Evolutionary conservation across 2,329 filamentous ascomycete genomes (phyloP), one percentile per base, ranked within the genome.

Genomic region (Aspergillus brunneoviolaceus): DNA sequence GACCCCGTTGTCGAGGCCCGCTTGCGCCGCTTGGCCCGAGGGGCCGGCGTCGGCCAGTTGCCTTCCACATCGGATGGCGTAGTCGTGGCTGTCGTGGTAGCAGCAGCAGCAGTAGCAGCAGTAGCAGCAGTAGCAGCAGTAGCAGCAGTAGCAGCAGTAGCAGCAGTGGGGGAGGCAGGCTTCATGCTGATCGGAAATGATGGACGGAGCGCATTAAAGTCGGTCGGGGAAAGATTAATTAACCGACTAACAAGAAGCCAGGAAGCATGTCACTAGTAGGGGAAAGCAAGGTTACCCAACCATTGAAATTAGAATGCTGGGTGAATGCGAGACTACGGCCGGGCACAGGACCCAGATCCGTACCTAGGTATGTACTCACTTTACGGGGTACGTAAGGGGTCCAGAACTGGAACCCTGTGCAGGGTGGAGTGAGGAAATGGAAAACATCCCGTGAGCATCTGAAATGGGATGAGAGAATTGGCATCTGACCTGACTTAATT

Each of bases 1-100:
- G 35, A 12, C 10, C 51, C 51, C n/a, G 51, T 5, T 1, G 23
- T 53, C 27, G 35, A 53, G 27, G 63, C 61, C 45, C 67, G 64
- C 50, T 70, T 73, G n/a, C 63, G 71, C 50, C 70, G 60, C 57
- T 74, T 74, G n/a, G 64, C 50, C 12, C 65, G 66, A 45, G 64
- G 63, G 14, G 58, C 58, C 54, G 68, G 23, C 2, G 31, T 54
- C 2, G 27, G 51, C 19, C 53, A 48, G 48, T 52, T 50, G 19
- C 51, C 51, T 11, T 53, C 49, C 33, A 62, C 56, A 56, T 35
- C 33, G 11, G 33, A 12, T 1, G 33, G 11, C 33, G 33, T 35
- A 11, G 33, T 35, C 10, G 33, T 12, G 10, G 33, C 11, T 4
- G 33, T 35, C 1, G 33, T 35, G 33, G 33, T 3, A 35, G 33